Evolutionary conservation across 2,329 filamentous ascomycete genomes (phyloP).

Genomic region (Polytolypa hystricis): DNA sequence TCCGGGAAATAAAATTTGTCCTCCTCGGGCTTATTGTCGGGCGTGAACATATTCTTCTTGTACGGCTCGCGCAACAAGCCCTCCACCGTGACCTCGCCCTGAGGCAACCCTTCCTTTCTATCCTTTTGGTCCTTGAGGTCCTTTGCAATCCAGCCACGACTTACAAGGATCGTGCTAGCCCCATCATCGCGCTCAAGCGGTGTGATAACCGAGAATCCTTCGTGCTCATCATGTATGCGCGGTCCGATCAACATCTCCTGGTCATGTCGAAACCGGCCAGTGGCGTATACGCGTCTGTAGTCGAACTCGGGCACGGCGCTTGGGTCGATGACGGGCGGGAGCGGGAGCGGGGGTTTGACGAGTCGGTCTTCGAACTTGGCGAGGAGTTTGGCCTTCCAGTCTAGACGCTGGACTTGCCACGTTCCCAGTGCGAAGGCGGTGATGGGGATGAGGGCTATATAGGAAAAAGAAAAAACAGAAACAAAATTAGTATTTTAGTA

Average conservation of each 20-base stretch:
- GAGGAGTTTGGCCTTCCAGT: constrained; percentile 88
- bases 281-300: constrained; percentile 70
- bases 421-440: constrained; percentile 84
- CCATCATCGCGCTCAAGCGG: constrained; percentile 61
- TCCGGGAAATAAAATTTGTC: constrained; percentile 93
- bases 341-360: constrained; percentile 69
- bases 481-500: background rate
- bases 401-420: constrained; percentile 88
- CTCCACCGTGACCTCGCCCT: constrained; percentile 64
- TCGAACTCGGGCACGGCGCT: constrained; percentile 80
- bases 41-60: constrained; percentile 98
- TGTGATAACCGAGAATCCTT: constrained; percentile 86
- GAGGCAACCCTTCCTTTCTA: constrained; percentile 54
- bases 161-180: constrained; percentile 66
- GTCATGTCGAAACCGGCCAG: constrained; percentile 68
- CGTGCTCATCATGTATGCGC: constrained; percentile 74
- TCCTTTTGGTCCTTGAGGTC: constrained; percentile 54
- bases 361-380: constrained; percentile 88
- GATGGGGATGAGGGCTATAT: constrained; percentile 65
- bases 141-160: constrained; percentile 84
- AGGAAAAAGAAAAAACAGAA: constrained; percentile 1
- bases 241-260: constrained; percentile 95
- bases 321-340: constrained; percentile 74
- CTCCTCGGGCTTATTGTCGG: constrained; percentile 71
- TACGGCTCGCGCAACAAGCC: constrained; percentile 79